Base-by-base conservation (phyloP, 495 filamentous ascomycete species). In the Xylaria cubensis region DNA sequence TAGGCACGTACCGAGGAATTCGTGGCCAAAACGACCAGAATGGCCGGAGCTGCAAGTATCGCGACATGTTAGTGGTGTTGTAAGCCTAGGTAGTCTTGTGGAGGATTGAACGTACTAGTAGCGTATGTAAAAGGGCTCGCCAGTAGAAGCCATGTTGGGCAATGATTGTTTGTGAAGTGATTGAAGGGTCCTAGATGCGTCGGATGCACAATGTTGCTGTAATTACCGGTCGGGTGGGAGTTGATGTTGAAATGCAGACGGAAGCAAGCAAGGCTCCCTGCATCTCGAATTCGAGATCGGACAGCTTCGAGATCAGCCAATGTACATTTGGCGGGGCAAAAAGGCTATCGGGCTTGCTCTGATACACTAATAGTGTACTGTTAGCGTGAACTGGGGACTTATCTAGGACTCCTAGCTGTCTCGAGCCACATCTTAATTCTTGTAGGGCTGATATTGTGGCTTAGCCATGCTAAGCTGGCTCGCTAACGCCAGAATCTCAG, bases 21-120 rank as follows among this genome's bases (percentile, higher is more conserved):
- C 97, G 86, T 99, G 97, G 70, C 97, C 97, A 83, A 97, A 97
- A 76, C 97, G 93, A 80, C 97, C 97, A 80, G 93, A 94, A 81
- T 99, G 97, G 80, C 97, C 97, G 76, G 96, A 98, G 87, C 94
- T 97, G 80, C 79, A 75, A 75, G 76, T 72, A 64, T 75, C 74
- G 64, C 64, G 17, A 70, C 64, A 59, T 44, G 24, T 72, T 48
- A 79, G 73, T 69, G 82, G 82, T 21, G 50, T 58, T 36, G n/a
- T 17, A 26, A 7, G 39, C n/a, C 6, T 2, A n/a, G n/a, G n/a
- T n/a, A n/a, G 44, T 36, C 26, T 26, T 68, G 26, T 34, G 42
- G 58, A 36, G 34, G 29, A 41, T 53, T 72, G n/a, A 36, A 78
- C 86, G 69, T 92, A 97, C 94, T 99, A 99, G 86, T 99, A 99